A percentile compares a stretch with the other conserved stretches of the same genome.
phyloP scores from a whole-genome alignment of 192 early-diverging fungal genomes.

The Mortierella claussenii region DNA sequence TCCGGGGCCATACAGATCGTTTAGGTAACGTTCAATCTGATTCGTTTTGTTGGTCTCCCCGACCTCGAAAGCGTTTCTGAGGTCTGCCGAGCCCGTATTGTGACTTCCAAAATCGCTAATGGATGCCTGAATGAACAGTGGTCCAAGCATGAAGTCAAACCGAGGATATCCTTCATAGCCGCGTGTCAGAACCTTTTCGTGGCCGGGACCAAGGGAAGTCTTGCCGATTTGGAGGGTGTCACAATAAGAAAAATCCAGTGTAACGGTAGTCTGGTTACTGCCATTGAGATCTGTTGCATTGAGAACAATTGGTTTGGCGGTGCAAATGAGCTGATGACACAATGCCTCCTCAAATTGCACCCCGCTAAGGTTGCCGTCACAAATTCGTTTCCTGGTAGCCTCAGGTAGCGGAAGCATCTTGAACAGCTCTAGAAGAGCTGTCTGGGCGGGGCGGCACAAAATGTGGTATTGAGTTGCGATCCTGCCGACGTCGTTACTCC shows the following conservation, averaged over 20 bases:
- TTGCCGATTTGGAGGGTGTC: slow-evolving; percentile 10
- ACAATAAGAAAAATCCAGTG: slow-evolving; percentile 17
- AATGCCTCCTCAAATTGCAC: slow-evolving; percentile 35
- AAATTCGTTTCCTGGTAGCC: slow-evolving; percentile 19
- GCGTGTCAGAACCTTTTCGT: slow-evolving; percentile 21
- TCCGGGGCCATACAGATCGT: slow-evolving; percentile 31
- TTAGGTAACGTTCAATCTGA: slow-evolving; percentile 39
- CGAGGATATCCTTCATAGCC: slow-evolving; percentile 35
- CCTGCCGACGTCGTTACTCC: slow-evolving; percentile 18
- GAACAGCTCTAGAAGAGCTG: slow-evolving; percentile 39
- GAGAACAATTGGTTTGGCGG: slow-evolving; percentile 17
- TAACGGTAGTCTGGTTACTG: slow-evolving; percentile 6
- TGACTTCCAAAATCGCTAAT: slow-evolving; percentile 35
- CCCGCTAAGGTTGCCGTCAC: slow-evolving; percentile 11
- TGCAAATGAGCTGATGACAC: slow-evolving; percentile 30
- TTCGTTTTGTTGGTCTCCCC: slow-evolving; percentile 10
- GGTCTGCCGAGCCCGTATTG: slow-evolving; percentile 16
- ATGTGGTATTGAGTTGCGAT: slow-evolving; percentile 14
- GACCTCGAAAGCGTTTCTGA: slow-evolving; percentile 40
- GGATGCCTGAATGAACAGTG: slow-evolving; percentile 42
- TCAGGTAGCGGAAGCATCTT: slow-evolving; percentile 28
- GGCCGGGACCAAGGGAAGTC: slow-evolving; percentile 28
- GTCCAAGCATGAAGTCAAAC: slow-evolving; percentile 49
- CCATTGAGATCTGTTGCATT: slow-evolving; percentile 48
- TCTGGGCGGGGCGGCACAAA: slow-evolving; percentile 41